Evolutionary conservation across 1,139 yeast genomes (phyloP).

Genomic region (Taphrina deformans): DNA sequence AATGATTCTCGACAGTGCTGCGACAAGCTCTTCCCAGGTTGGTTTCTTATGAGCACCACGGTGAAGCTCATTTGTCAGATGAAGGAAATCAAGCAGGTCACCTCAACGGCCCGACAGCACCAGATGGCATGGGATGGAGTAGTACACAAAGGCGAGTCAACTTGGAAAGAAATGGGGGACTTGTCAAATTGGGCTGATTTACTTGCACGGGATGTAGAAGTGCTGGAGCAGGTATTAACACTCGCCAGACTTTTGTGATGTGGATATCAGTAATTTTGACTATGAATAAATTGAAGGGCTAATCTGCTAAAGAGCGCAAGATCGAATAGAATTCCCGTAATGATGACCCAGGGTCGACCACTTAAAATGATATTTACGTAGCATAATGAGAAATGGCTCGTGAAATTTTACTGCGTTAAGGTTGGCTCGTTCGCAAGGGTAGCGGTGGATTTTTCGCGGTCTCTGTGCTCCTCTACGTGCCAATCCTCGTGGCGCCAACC

Average conservation of each 20-base stretch:
- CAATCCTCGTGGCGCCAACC: conserved; percentile 24
- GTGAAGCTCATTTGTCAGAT: neutral
- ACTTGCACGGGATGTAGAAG: conserved; percentile 2
- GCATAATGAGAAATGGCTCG: neutral
- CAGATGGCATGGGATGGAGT: neutral
- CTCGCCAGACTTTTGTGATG: neutral
- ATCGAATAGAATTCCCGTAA: no score
- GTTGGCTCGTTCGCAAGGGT: neutral
- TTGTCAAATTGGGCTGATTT: conserved; percentile 12
- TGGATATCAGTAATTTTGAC: neutral
- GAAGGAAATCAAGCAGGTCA: neutral
- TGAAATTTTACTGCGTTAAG: neutral
- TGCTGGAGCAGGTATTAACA: neutral
- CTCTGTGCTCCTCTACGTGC: conserved; percentile 19
- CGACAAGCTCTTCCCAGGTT: neutral
- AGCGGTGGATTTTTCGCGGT: neutral
- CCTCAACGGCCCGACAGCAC: neutral
- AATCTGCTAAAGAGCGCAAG: neutral
- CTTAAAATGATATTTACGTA: neutral
- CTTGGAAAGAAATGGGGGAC: conserved; percentile 13
- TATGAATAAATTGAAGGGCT: neutral
- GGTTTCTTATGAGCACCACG: neutral
- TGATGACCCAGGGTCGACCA: no score
- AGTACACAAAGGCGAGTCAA: neutral
- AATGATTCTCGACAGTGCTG: neutral